phyloP scores from a whole-genome alignment of 2,329 filamentous ascomycete species.

The Ceratocystis eucalypticola region DNA sequence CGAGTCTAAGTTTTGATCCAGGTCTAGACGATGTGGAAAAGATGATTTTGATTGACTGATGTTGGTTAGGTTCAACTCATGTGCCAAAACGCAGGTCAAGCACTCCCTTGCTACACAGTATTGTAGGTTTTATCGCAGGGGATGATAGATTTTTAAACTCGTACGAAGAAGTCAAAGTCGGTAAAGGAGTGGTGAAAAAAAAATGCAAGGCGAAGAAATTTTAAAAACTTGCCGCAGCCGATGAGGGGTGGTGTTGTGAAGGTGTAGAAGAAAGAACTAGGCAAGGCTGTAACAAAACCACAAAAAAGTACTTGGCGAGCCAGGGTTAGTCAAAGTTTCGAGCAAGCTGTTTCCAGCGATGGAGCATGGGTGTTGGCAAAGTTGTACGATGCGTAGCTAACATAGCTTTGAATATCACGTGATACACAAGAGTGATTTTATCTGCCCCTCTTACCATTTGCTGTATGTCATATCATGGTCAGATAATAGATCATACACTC shows the following conservation, averaged over 20 bases:
- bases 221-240: conserved; percentile 7
- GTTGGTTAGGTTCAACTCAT: not conserved
- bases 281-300: conserved; percentile 17
- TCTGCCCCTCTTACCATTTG: too few species aligned
- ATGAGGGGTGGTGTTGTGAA: conserved; percentile 16
- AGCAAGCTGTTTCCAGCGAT: not conserved
- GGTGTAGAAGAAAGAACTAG: conserved; percentile 11
- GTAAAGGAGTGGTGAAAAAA: not conserved
- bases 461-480: too few species aligned
- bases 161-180: not conserved
- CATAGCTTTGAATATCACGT: too few species aligned
- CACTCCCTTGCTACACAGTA: not conserved
- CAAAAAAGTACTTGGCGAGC: conserved; percentile 14
- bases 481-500: too few species aligned
- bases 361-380: not conserved
- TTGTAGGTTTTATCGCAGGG: not conserved
- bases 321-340: conserved; percentile 18
- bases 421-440: too few species aligned
- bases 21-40: not conserved
- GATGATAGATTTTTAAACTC: not conserved
- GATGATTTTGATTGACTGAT: not conserved
- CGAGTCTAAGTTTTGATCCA: not conserved
- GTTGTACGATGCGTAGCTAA: not conserved
- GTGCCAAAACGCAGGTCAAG: not conserved
- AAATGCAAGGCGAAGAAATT: not conserved